Conservation (phyloP, 1,284 basidiomycete genomes). For the Cerioporus squamosus region DNA sequence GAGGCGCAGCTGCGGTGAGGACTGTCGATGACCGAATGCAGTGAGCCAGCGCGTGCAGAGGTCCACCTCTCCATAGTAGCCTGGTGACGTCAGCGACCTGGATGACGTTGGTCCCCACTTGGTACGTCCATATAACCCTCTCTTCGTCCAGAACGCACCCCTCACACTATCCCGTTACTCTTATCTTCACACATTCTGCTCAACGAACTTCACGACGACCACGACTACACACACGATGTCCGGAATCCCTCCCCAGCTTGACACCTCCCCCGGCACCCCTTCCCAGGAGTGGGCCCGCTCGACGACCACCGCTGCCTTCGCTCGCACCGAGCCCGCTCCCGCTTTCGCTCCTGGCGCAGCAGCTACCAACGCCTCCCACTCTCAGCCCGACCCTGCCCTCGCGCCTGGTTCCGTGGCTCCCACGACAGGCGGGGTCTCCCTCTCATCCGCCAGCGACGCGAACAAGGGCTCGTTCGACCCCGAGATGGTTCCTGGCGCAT, state of each 20-base stretch:
- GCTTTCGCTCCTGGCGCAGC: slow-evolving; percentile 11
- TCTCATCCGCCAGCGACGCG: slow-evolving; percentile 17
- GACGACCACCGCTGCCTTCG: slow-evolving; percentile 33
- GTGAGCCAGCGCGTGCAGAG: neutral
- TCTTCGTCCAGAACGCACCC: too few species aligned
- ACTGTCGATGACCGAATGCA: too few species aligned
- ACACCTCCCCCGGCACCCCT: slow-evolving; percentile 31
- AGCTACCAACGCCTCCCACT: slow-evolving; percentile 9
- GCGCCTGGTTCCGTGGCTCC: slow-evolving; percentile 18
- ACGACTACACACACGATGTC: slow-evolving; percentile 24
- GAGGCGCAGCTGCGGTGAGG: too few species aligned
- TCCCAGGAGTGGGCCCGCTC: slow-evolving; percentile 34
- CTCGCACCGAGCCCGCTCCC: slow-evolving; percentile 27
- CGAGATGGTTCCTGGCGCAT: slow-evolving; percentile 32
- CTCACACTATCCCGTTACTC: neutral
- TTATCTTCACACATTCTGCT: neutral
- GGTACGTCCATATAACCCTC: neutral
- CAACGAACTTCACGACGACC: neutral
- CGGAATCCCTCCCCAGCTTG: slow-evolving; percentile 31
- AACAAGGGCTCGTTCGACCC: slow-evolving; percentile 14
- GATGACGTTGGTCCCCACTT: neutral
- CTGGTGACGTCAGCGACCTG: neutral
- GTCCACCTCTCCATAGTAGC: neutral
- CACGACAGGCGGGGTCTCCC: slow-evolving; percentile 10
- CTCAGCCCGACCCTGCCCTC: slow-evolving; percentile 22